Evolutionary conservation across 768 basidiomycete genomes (phyloP), one percentile per base, ranked within the genome.

Genomic region (Russula vinacea): DNA sequence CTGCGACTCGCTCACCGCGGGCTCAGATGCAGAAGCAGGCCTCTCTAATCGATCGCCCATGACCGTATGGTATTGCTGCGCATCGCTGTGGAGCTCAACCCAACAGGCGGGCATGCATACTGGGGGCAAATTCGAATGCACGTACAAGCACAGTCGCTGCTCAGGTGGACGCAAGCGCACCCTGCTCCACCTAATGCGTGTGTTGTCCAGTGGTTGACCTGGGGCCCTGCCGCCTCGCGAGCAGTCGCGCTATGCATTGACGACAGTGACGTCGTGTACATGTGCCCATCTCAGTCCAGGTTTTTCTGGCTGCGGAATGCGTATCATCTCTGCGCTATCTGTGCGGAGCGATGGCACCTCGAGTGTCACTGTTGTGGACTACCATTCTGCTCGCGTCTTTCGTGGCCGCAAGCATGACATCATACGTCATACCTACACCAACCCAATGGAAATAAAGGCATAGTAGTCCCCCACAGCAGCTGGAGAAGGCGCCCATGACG

Each of bases 291-390:
- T 13, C 54, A 62, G 14, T 32, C 61, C 14, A 49, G 35, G 37
- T 62, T 62, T 49, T n/a, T 39, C 45, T 14, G 37, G 61, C 6
- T 32, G 54, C 17, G 61, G 61, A 22, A 56, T 62, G 61, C 54
- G 61, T 14, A 26, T 33, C 13, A 11, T 56, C 5, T 49, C 61
- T 1, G 26, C 61, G 14, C 14, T 26, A 22, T 49, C 26, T 10
- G 29, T 22, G 29, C 61, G 47, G 19, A 32, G 44, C 26, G 45
- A 56, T 8, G 61, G 61, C 14, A 39, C 37, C 3, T n/a, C 44
- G 9, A 9, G n/a, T 17, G 22, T 63, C 22, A 45, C 62, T 13
- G 29, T 63, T 32, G 16, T 32, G 40, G 62, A 63, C 56, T 58
- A 58, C 33, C 56, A 58, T 17, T 50, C 49, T 5, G 62, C 62